phyloP scores from a whole-genome alignment of 169 alveolate genomes.

The Eimeria falciformis region DNA sequence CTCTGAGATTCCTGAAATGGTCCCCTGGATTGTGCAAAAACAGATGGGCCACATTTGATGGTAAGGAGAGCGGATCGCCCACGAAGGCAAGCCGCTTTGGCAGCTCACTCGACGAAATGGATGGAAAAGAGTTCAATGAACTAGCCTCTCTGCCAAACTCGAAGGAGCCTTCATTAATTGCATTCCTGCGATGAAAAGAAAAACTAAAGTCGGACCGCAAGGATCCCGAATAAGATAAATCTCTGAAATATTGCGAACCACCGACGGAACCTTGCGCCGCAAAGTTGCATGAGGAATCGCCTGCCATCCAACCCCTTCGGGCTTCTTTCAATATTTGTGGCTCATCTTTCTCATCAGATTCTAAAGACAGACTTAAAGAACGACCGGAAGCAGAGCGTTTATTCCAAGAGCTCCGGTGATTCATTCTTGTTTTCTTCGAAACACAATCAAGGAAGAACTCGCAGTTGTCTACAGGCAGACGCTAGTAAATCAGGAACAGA shows the following conservation, averaged over 20 bases:
- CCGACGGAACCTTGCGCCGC: neutral
- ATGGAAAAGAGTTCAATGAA: neutral
- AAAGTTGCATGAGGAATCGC: neutral
- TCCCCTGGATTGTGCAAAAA: neutral
- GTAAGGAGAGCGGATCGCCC: neutral
- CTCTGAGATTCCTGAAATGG: neutral
- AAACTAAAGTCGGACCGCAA: neutral
- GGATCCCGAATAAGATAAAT: neutral
- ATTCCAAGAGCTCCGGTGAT: neutral
- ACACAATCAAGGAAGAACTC: neutral
- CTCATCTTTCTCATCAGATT: conserved; percentile 39
- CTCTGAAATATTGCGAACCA: neutral
- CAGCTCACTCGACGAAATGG: neutral
- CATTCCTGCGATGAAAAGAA: neutral
- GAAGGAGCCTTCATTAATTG: neutral
- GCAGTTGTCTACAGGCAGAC: neutral
- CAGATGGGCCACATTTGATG: neutral
- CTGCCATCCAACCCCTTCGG: conserved; percentile 28
- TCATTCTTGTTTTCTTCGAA: neutral
- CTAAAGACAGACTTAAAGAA: conserved; percentile 55
- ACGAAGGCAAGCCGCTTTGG: conserved; percentile 43
- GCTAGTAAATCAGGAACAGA: neutral
- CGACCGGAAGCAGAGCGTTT: neutral
- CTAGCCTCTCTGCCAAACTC: neutral
- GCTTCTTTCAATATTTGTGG: conserved; percentile 55